Evolutionary conservation across 208 protist genomes (phyloP), one percentile per base, ranked within the genome.

Genomic region (Porcisia deanei): DNA sequence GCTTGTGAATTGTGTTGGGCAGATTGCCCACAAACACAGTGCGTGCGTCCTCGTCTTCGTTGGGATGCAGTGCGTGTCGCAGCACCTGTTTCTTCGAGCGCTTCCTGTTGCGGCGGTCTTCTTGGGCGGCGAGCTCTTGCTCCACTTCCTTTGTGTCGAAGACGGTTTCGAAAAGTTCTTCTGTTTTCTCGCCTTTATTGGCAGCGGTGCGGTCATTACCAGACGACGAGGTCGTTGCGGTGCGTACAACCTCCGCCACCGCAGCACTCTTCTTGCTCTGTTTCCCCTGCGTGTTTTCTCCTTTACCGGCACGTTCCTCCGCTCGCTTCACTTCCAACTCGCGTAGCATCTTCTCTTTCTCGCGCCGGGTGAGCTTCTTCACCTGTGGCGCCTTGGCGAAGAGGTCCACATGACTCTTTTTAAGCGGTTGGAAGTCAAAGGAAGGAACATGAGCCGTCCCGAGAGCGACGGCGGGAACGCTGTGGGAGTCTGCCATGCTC

Each of bases 1-100:
- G 81, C 72, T 88, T 83, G 39, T 89, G 65, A 12, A 93, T 86
- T n/a, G 89, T 91, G 83, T 97, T 97, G 53, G 90, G 90, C 37
- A 97, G 83, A 73, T 97, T 97, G 64, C 94, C 94, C 3, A 97
- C 89, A 81, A 97, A 97, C 1, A 96, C 88, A n/a, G 94, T 97
- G 30, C 94, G 90, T n/a, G 52, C 71, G 57, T 96, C 90, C 71
- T 97, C 91, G 70, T 97, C 91, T 64, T 94, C 84, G 75, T 97
- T 94, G 34, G 81, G 18, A 71, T 96, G 90, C 39, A 97, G 81
- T 39, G 83, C 87, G 79, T 97, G 94, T 34, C 91, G 86, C 39
- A 96, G 82, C 7, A 91, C 53, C 60, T 86, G 80, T 80, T 90
- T 90, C 79, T 90, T 91, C 1, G 75, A 63, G 76, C 80, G 84